A percentile compares a stretch with the other conserved stretches of the same genome.
Conservation (phyloP, 176 grass and related monocot genomes). For the Eragrostis nindensis region DNA sequence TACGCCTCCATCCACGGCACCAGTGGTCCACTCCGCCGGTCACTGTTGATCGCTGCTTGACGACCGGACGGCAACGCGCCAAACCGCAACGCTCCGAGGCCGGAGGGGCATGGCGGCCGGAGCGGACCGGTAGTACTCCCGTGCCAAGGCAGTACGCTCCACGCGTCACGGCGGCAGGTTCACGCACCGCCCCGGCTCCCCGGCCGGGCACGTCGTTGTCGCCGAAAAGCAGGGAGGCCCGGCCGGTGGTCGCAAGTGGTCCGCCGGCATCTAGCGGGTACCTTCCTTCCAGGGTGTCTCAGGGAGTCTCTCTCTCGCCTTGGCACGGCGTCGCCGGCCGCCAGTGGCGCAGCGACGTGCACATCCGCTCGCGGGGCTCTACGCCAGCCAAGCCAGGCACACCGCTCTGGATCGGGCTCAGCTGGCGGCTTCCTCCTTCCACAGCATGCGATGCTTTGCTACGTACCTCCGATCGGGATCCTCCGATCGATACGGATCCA, state of each 20-base stretch:
- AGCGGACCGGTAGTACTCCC: too few relatives aligned
- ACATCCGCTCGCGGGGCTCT: not conserved
- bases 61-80: not conserved
- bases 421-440: not conserved
- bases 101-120: too few relatives aligned
- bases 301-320: not conserved
- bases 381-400: not conserved
- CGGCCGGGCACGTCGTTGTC: not conserved
- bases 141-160: not conserved
- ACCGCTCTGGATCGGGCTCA: not conserved
- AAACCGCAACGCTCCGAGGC: not conserved
- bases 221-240: not conserved
- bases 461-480: too few relatives aligned
- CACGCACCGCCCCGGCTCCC: not conserved
- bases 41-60: too few relatives aligned
- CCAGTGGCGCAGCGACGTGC: not conserved
- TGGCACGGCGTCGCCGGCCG: not conserved
- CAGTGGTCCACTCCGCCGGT: too few relatives aligned
- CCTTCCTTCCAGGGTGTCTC: too few relatives aligned
- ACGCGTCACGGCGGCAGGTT: not conserved
- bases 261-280: not conserved
- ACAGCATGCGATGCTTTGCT: too few relatives aligned
- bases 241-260: not conserved
- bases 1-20: too few relatives aligned
- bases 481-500: too few relatives aligned